These are phyloP conservation scores for Diaporthe capsici DNA, from an alignment of 2,329 filamentous ascomycete genomes.

Conservation along the genomic window DNA sequence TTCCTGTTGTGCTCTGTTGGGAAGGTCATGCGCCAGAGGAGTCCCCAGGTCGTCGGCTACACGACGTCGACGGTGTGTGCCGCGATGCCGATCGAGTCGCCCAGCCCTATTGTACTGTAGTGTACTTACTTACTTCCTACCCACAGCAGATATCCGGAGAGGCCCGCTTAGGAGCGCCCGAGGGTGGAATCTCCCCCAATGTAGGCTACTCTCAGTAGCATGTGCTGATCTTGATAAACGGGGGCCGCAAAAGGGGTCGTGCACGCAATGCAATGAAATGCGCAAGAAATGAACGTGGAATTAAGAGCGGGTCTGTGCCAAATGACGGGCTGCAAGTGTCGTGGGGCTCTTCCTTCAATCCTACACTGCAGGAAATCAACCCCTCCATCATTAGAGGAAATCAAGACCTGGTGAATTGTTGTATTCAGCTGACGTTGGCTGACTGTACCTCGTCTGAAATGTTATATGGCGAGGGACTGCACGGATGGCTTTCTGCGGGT, in stretches of 20 bases:
- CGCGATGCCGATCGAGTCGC: slow-evolving; percentile 14
- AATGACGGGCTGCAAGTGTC: slow-evolving; percentile 35
- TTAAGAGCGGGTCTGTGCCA: slow-evolving; percentile 42
- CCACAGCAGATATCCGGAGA: not conserved
- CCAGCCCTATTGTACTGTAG: not conserved
- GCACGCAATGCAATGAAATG: slow-evolving; percentile 28
- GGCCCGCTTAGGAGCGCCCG: slow-evolving; percentile 24
- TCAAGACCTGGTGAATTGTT: not conserved
- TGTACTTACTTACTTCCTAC: not conserved
- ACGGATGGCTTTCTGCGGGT: not conserved
- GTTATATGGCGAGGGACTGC: not conserved
- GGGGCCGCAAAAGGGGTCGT: slow-evolving; percentile 35
- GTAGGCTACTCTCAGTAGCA: not conserved
- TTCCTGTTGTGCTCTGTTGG: not conserved
- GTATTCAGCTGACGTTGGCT: not conserved
- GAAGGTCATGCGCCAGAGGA: not conserved
- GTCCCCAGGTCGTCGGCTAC: not conserved
- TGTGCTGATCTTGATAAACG: slow-evolving; percentile 28
- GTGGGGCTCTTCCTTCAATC: slow-evolving; percentile 30
- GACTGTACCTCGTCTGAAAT: not conserved
- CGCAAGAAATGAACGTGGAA: slow-evolving; percentile 38
- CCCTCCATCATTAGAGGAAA: slow-evolving; percentile 1
- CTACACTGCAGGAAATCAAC: slow-evolving; percentile 25
- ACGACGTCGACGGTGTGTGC: slow-evolving; percentile 17
- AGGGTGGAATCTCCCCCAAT: slow-evolving; percentile 14